Evolutionary conservation across 2,329 filamentous ascomycete genomes (phyloP).

Genomic region (Xylaria sp.): DNA sequence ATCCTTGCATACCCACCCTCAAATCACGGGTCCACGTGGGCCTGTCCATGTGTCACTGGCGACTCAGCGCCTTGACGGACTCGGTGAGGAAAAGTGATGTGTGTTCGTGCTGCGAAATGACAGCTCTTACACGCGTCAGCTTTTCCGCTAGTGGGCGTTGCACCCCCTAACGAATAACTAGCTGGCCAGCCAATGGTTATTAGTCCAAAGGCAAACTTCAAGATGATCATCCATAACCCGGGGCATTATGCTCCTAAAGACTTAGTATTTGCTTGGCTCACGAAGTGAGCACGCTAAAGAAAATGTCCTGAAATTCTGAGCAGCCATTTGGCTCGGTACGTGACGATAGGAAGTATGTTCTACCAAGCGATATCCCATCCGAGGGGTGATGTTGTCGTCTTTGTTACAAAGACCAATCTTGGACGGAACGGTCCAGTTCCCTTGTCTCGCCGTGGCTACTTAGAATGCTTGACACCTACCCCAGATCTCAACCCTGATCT

Average conservation of each 20-base stretch:
- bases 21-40: slow-evolving; percentile 20
- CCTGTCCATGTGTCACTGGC: background rate
- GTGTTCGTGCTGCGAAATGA: background rate
- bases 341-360: slow-evolving; percentile 27
- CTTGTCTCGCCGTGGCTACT: background rate
- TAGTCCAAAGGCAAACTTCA: background rate
- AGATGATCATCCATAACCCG: background rate
- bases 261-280: slow-evolving; percentile 7
- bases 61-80: background rate
- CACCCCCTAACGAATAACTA: slow-evolving; percentile 3
- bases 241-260: background rate
- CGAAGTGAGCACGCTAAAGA: slow-evolving; percentile 6
- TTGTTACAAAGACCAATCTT: background rate
- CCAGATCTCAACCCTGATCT: slow-evolving; percentile 28
- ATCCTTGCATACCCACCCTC: slow-evolving; percentile 28
- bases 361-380: slow-evolving; percentile 10
- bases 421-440: background rate
- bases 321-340: background rate
- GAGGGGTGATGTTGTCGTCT: background rate
- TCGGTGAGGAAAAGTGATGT: slow-evolving; percentile 8
- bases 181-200: background rate
- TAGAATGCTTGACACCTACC: slow-evolving; percentile 23
- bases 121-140: slow-evolving; percentile 2
- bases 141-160: background rate
- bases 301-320: background rate